Percentiles rank a stretch among this genome's conserved stretches.
Conservation (phyloP, 2,329 filamentous ascomycete species). For the Sphaerostilbella broomeana region DNA sequence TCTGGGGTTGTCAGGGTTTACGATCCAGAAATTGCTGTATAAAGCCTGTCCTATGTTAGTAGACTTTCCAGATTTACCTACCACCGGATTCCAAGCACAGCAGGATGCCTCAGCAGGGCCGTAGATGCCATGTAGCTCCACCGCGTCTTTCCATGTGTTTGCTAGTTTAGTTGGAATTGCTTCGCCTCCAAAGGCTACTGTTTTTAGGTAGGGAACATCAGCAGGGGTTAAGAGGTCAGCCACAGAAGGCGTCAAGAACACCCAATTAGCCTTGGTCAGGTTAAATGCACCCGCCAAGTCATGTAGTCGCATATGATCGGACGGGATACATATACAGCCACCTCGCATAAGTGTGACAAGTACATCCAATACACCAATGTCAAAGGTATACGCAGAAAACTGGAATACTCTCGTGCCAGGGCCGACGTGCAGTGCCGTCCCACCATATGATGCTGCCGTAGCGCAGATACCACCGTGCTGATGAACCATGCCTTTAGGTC, state of each 20-base stretch:
- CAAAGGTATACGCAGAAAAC: conserved; percentile 7
- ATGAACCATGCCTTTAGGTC: conserved; percentile 17
- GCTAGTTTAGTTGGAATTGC: neutral
- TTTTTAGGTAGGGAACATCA: neutral
- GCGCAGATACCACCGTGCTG: neutral
- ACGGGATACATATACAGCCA: conserved; percentile 17
- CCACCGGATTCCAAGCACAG: neutral
- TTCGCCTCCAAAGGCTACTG: neutral
- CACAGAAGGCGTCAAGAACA: conserved; percentile 14
- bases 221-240: conserved; percentile 1
- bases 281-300: conserved; percentile 10
- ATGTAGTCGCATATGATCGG: conserved; percentile 12
- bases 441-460: neutral
- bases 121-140: conserved; percentile 4
- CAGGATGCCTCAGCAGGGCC: conserved; percentile 14
- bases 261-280: conserved; percentile 1
- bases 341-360: conserved; percentile 1
- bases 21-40: conserved; percentile 16
- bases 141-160: conserved; percentile 8
- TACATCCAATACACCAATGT: conserved; percentile 3
- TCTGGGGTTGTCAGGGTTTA: conserved; percentile 13
- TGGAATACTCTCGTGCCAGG: conserved; percentile 1
- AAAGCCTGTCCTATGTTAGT: conserved; percentile 13
- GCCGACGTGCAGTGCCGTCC: neutral
- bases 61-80: conserved; percentile 3